phyloP scores from a whole-genome alignment of 106 monocot species.

The Platanthera guangdongensis region DNA sequence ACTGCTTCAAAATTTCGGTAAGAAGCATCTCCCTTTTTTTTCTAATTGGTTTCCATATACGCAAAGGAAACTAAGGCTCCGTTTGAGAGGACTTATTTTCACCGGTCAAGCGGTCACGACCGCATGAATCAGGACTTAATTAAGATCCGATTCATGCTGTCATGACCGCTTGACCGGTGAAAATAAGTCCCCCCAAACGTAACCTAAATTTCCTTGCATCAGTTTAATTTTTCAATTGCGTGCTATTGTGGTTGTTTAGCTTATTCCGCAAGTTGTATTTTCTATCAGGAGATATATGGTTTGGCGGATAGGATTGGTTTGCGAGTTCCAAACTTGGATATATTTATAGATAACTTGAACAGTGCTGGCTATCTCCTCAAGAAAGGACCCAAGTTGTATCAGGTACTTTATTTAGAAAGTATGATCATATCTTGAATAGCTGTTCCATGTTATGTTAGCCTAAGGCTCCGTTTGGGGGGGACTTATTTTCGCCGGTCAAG shows the following conservation, averaged over 20 bases:
- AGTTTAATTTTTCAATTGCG: not conserved
- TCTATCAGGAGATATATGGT: conserved; percentile 75
- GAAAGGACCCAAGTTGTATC: conserved; percentile 85
- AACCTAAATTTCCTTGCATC: too few species aligned
- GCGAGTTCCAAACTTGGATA: conserved; percentile 80
- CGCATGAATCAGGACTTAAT: too few species aligned
- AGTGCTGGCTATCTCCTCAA: conserved; percentile 86
- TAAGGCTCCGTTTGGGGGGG: too few species aligned
- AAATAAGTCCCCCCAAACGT: too few species aligned
- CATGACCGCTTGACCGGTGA: too few species aligned
- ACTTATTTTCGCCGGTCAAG: too few species aligned
- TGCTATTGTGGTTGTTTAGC: not conserved
- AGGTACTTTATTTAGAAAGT: conserved; percentile 39
- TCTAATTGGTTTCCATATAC: not conserved
- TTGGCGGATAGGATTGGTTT: conserved; percentile 78
- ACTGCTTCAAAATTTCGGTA: conserved; percentile 83
- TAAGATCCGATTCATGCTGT: too few species aligned
- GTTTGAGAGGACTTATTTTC: too few species aligned
- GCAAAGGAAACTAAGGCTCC: too few species aligned
- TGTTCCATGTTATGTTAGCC: not conserved
- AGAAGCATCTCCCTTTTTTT: conserved; percentile 12
- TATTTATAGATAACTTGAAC: conserved; percentile 82
- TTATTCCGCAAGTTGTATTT: not conserved
- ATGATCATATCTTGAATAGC: not conserved
- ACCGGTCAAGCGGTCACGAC: too few species aligned